These are phyloP conservation scores for Eucalyptus guilfoylei DNA, from an alignment of 345 rosid genomes.

Conservation along the genomic window DNA sequence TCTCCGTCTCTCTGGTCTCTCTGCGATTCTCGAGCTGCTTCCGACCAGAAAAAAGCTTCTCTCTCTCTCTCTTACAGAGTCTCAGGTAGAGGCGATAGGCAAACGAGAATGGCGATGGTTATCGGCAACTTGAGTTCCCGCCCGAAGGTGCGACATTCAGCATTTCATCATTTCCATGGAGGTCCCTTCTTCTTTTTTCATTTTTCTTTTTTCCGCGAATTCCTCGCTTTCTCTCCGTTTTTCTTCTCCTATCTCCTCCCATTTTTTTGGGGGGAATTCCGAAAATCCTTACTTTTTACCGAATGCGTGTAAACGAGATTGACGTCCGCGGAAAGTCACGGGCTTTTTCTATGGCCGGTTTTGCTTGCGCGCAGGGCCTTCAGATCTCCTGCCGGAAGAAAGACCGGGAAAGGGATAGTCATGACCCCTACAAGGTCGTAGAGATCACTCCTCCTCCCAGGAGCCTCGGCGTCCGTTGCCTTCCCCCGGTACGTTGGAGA, in stretches of 20 bases:
- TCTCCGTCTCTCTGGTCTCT: background rate
- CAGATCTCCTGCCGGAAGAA: slow-evolving; percentile 56
- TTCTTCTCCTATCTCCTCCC: background rate
- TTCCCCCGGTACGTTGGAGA: slow-evolving; percentile 46
- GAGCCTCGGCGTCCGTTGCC: slow-evolving; percentile 79
- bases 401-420: slow-evolving; percentile 48
- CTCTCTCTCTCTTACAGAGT: background rate
- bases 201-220: background rate
- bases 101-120: slow-evolving; percentile 16
- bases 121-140: slow-evolving; percentile 13
- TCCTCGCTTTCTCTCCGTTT: background rate
- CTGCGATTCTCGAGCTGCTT: background rate
- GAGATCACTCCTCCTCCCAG: slow-evolving; percentile 96
- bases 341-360: background rate
- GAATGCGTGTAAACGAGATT: background rate
- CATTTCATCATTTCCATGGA: background rate
- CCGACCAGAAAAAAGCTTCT: background rate
- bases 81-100: background rate
- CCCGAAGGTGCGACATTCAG: slow-evolving; percentile 23
- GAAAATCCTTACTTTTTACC: background rate
- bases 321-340: background rate
- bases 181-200: background rate
- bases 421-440: slow-evolving; percentile 67
- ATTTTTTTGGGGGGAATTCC: background rate
- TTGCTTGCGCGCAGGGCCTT: slow-evolving; percentile 16